Evolutionary conservation across 768 basidiomycete genomes (phyloP).

Genomic region (Mycena epipterygia): DNA sequence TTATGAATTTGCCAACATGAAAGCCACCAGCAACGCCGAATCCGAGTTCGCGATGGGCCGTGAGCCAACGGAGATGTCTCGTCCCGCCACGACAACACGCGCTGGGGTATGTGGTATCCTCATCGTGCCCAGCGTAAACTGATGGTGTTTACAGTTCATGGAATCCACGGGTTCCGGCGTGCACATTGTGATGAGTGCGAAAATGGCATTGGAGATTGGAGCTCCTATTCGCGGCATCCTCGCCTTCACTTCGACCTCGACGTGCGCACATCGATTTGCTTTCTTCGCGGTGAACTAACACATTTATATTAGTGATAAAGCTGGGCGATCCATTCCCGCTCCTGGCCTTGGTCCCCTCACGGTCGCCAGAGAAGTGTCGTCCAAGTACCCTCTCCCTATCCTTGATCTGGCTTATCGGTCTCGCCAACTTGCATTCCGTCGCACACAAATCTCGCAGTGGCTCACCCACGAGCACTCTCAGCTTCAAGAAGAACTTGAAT

Average conservation of each 20-base stretch:
- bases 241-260: constrained; percentile 96
- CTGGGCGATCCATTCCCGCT: constrained; percentile 97
- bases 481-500: constrained; percentile 83
- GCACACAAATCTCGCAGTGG: constrained; percentile 96
- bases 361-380: constrained; percentile 87
- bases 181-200: constrained; percentile 97
- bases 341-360: constrained; percentile 94
- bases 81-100: constrained; percentile 96
- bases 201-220: constrained; percentile 95
- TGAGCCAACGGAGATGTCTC: constrained; percentile 98
- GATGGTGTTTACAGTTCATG: constrained; percentile 78
- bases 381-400: constrained; percentile 83
- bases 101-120: constrained; percentile 77
- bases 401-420: constrained; percentile 91
- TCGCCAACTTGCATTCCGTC: constrained; percentile 95
- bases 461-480: constrained; percentile 89
- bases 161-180: constrained; percentile 97
- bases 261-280: constrained; percentile 63
- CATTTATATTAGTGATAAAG: constrained; percentile 83
- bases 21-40: constrained; percentile 97
- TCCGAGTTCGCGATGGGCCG: constrained; percentile 99
- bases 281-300: constrained; percentile 13
- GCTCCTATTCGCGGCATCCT: constrained; percentile 94
- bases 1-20: constrained; percentile 99
- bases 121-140: constrained; percentile 17